Conservation (phyloP, 768 basidiomycete species). For the Floccularia luteovirens region DNA sequence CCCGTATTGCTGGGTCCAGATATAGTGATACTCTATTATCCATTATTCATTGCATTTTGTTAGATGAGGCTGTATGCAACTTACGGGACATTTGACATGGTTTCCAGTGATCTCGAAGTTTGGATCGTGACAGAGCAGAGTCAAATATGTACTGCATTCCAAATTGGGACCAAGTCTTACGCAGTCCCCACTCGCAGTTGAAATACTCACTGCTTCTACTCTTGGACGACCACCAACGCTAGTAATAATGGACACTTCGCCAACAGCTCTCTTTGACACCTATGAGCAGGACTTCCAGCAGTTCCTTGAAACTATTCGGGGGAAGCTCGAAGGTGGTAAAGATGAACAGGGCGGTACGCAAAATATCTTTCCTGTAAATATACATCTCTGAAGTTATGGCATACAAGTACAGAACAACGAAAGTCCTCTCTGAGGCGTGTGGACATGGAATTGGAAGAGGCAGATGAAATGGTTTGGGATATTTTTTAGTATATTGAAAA, state of each 20-base stretch:
- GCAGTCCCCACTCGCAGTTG: neutral
- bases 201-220: constrained; percentile 7
- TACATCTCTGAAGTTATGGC: neutral
- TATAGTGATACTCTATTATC: constrained; percentile 45
- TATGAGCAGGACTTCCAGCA: constrained; percentile 92
- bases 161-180: neutral
- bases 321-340: constrained; percentile 67
- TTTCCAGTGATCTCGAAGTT: constrained; percentile 4
- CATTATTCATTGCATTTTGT: constrained; percentile 1
- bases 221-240: constrained; percentile 5
- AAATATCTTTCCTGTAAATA: neutral
- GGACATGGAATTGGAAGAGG: constrained; percentile 96
- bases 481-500: no score
- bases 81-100: constrained; percentile 32
- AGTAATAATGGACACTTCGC: constrained; percentile 67
- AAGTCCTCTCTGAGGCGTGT: constrained; percentile 76
- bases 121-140: neutral
- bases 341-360: constrained; percentile 65
- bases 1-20: constrained; percentile 93
- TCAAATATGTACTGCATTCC: neutral
- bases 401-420: constrained; percentile 53
- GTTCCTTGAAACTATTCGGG: constrained; percentile 65
- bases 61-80: constrained; percentile 12
- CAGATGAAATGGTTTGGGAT: constrained; percentile 83
- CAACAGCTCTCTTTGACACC: constrained; percentile 80